Evolutionary conservation across 2,329 filamentous ascomycete species (phyloP).

Genomic region (Phialophora verrucosa): DNA sequence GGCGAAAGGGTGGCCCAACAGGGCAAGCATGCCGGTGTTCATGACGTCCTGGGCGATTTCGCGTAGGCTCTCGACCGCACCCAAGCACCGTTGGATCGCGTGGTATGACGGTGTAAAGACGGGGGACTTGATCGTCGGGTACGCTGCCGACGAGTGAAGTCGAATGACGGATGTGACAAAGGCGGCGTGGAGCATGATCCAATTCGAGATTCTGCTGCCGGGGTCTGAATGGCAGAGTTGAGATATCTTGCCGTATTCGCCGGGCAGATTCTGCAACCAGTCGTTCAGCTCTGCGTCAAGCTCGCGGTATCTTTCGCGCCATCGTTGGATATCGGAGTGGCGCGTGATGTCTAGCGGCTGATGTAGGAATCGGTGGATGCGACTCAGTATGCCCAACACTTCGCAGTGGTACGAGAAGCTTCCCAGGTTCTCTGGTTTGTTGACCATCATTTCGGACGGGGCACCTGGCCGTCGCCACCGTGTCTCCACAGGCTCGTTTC

Average conservation of each 20-base stretch:
- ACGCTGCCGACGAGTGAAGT: conserved; percentile 88
- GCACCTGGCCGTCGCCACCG: conserved; percentile 69
- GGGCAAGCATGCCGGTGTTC: conserved; percentile 73
- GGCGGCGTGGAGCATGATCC: conserved; percentile 89
- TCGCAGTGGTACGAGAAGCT: conserved; percentile 91
- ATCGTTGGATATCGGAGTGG: conserved; percentile 81
- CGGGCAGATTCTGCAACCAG: conserved; percentile 83
- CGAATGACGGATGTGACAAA: conserved; percentile 92
- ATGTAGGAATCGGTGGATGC: conserved; percentile 87
- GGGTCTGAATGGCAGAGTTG: conserved; percentile 71
- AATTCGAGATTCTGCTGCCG: conserved; percentile 56
- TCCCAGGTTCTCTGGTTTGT: conserved; percentile 79
- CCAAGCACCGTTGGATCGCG: conserved; percentile 80
- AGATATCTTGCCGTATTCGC: conserved; percentile 82
- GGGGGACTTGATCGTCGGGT: conserved; percentile 83
- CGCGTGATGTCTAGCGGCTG: conserved; percentile 87
- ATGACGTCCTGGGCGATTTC: conserved; percentile 79
- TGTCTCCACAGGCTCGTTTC: conserved; percentile 83
- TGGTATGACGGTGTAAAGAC: conserved; percentile 87
- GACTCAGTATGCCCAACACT: conserved; percentile 84
- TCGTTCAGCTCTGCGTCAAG: conserved; percentile 78
- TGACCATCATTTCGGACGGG: conserved; percentile 29
- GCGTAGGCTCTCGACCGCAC: conserved; percentile 81
- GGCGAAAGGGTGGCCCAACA: conserved; percentile 90
- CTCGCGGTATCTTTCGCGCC: conserved; percentile 85